A percentile compares a stretch with the other conserved stretches of the same genome.
Evolutionary conservation across 148 eudicot species (phyloP).

Genomic region (Silene latifolia): DNA sequence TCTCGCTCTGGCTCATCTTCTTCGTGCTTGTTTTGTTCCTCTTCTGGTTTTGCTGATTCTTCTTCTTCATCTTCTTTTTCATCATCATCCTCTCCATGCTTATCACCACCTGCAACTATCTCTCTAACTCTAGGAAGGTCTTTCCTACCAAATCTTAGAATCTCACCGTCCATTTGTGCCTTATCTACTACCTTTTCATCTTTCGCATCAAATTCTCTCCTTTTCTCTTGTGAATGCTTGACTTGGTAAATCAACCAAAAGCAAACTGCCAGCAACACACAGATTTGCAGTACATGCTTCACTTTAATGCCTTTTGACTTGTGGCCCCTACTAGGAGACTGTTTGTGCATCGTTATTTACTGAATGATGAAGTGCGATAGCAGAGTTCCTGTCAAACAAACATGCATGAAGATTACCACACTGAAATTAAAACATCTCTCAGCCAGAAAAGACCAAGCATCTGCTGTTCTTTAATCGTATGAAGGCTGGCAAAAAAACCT

Average conservation of each 20-base stretch:
- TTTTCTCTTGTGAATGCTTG: slow-evolving; percentile 85
- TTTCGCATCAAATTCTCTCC: slow-evolving; percentile 51
- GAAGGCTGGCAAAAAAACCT: neutral
- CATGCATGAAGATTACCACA: neutral
- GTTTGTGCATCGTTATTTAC: slow-evolving; percentile 54
- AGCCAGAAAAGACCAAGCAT: neutral
- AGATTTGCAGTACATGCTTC: slow-evolving; percentile 66
- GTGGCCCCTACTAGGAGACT: slow-evolving; percentile 62
- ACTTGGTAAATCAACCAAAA: slow-evolving; percentile 91
- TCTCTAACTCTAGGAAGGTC: slow-evolving; percentile 45
- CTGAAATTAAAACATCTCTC: neutral
- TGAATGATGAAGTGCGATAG: slow-evolving; percentile 3
- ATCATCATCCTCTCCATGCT: slow-evolving; percentile 51
- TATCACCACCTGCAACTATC: slow-evolving; percentile 25
- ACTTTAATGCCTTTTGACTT: slow-evolving; percentile 69
- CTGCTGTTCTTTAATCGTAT: neutral
- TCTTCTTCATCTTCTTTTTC: slow-evolving; percentile 54
- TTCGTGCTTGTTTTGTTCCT: slow-evolving; percentile 43
- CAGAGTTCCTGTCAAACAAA: slow-evolving; percentile 21
- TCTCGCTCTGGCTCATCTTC: slow-evolving; percentile 39
- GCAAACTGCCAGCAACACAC: slow-evolving; percentile 75
- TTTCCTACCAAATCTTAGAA: slow-evolving; percentile 60
- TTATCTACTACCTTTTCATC: slow-evolving; percentile 32
- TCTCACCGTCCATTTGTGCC: slow-evolving; percentile 23
- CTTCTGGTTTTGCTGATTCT: slow-evolving; percentile 41